Conservation (phyloP, 306 rosid genomes). For the Inga oerstediana region DNA sequence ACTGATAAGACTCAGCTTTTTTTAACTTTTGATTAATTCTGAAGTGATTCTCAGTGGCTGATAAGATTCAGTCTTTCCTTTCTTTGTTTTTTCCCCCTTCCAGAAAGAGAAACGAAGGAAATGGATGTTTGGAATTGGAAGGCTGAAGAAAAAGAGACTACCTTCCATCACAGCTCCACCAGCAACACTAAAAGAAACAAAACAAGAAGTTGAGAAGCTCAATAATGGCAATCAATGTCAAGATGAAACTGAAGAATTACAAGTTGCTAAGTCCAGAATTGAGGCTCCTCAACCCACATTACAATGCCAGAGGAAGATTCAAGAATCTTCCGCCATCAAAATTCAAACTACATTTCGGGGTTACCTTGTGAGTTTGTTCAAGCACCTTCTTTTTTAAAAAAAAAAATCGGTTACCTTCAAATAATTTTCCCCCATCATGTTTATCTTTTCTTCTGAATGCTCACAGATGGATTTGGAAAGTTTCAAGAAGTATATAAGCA, state of each 20-base stretch:
- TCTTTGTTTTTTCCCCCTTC: conserved; percentile 15
- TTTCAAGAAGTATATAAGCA: conserved; percentile 8
- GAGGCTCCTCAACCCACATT: conserved; percentile 32
- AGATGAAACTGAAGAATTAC: conserved; percentile 30
- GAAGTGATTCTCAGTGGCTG: conserved; percentile 23
- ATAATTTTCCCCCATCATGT: neutral
- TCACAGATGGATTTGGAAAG: neutral
- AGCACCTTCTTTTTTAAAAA: neutral
- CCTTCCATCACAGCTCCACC: conserved; percentile 62
- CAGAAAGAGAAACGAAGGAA: conserved; percentile 83
- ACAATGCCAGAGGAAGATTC: conserved; percentile 42
- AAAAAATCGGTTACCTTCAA: neutral
- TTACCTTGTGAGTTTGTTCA: conserved; percentile 74
- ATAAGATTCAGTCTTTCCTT: neutral
- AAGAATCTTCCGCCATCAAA: conserved; percentile 63
- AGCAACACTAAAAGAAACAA: conserved; percentile 30
- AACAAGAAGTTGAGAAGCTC: conserved; percentile 48
- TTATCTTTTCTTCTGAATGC: neutral
- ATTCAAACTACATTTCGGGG: conserved; percentile 85
- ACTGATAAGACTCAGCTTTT: conserved; percentile 11
- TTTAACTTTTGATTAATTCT: neutral
- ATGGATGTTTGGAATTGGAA: conserved; percentile 88
- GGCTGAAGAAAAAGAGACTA: conserved; percentile 55
- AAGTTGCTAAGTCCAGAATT: conserved; percentile 29
- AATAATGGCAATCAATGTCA: conserved; percentile 33